A percentile compares a stretch with the other conserved stretches of the same genome.
These are phyloP conservation scores for Acanthamoeba healyi DNA, from an alignment of 208 protist species.

Conservation along the genomic window DNA sequence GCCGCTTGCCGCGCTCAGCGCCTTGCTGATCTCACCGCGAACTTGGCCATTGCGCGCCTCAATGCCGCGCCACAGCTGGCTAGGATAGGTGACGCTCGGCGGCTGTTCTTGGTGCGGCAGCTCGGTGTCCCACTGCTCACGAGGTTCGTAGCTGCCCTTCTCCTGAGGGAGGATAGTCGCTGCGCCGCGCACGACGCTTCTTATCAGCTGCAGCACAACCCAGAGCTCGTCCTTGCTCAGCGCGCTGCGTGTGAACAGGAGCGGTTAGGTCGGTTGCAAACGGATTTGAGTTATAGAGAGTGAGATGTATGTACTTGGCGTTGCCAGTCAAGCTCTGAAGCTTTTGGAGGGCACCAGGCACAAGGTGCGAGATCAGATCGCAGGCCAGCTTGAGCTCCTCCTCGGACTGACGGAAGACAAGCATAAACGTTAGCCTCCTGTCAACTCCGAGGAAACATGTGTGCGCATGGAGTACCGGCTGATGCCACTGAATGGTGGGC, in stretches of 20 bases:
- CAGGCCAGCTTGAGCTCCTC: neutral
- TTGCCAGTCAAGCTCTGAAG: neutral
- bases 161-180: constrained; percentile 15
- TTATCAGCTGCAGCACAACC: neutral
- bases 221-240: constrained; percentile 2
- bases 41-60: neutral
- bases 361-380: neutral
- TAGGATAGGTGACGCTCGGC: neutral
- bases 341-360: neutral
- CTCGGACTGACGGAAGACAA: neutral
- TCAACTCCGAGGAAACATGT: neutral
- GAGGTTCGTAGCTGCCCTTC: neutral
- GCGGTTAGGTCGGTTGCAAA: too few relatives aligned
- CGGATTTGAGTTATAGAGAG: neutral
- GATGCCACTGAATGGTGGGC: constrained; percentile 2
- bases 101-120: neutral
- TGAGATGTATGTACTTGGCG: neutral
- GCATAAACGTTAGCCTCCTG: neutral
- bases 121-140: neutral
- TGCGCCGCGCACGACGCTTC: constrained; percentile 7
- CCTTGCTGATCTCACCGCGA: neutral
- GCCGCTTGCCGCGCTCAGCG: neutral
- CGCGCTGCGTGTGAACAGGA: too few relatives aligned
- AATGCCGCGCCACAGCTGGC: neutral
- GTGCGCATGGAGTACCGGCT: neutral